These are phyloP conservation scores for Metroxylon sagu DNA, from an alignment of 176 grass and related monocot genomes.

Conservation along the genomic window DNA sequence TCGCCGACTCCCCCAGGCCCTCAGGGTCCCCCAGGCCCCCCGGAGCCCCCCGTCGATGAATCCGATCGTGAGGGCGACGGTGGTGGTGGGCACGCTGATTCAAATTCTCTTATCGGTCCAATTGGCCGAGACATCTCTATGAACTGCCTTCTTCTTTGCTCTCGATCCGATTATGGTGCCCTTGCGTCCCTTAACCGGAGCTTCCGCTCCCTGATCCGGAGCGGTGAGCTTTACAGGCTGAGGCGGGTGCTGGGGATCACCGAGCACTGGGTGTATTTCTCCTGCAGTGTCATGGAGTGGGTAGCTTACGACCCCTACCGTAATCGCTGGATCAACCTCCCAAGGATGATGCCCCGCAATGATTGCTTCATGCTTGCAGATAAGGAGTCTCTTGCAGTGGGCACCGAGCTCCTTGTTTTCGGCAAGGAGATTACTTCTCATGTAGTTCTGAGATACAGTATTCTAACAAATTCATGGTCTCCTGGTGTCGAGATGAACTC, in stretches of 20 bases:
- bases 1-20: slow-evolving; percentile 8
- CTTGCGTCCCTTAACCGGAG: slow-evolving; percentile 21
- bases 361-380: slow-evolving; percentile 37
- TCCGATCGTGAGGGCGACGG: no score
- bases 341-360: slow-evolving; percentile 31
- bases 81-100: background rate
- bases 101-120: slow-evolving; percentile 23
- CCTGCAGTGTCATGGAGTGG: slow-evolving; percentile 43
- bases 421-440: slow-evolving; percentile 30
- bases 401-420: slow-evolving; percentile 41
- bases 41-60: slow-evolving; percentile 1
- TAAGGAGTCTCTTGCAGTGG: slow-evolving; percentile 47
- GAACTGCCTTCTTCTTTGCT: slow-evolving; percentile 32
- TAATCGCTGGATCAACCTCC: slow-evolving; percentile 29
- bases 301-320: slow-evolving; percentile 33
- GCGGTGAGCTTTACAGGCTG: slow-evolving; percentile 34
- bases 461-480: slow-evolving; percentile 39
- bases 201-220: slow-evolving; percentile 27
- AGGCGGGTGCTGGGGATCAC: slow-evolving; percentile 13
- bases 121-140: slow-evolving; percentile 34
- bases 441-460: slow-evolving; percentile 37
- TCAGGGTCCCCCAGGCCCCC: no score
- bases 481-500: slow-evolving; percentile 35
- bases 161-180: slow-evolving; percentile 27
- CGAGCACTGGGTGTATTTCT: slow-evolving; percentile 46